Evolutionary conservation across 2,329 filamentous ascomycete genomes (phyloP).

Genomic region (Diaporthe citrichinensis): DNA sequence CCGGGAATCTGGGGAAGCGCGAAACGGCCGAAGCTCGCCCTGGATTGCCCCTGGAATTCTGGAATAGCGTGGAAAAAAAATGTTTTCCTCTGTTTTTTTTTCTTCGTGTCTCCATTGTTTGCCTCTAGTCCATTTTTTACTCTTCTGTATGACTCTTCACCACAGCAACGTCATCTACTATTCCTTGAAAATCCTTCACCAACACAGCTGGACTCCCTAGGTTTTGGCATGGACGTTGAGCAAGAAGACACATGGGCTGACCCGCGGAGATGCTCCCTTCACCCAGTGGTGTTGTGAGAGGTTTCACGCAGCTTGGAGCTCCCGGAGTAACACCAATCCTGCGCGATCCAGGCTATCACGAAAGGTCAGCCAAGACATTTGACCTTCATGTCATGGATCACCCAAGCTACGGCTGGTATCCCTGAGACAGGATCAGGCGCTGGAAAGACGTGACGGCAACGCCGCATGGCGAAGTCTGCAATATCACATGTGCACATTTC

Average conservation of each 20-base stretch:
- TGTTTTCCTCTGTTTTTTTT: not conserved
- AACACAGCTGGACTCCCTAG: not conserved
- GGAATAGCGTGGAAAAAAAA: constrained; percentile 19
- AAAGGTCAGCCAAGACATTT: not conserved
- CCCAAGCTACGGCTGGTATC: no score
- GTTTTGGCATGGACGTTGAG: no score
- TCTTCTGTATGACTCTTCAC: not conserved
- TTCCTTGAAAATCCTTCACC: not conserved
- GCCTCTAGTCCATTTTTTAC: not conserved
- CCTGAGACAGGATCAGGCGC: not conserved
- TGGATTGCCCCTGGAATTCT: constrained; percentile 16
- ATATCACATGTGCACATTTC: not conserved
- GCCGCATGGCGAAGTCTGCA: not conserved
- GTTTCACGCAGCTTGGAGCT: constrained; percentile 8
- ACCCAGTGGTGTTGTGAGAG: not conserved
- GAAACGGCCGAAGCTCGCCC: constrained; percentile 16
- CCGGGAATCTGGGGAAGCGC: constrained; percentile 39
- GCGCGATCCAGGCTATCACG: not conserved
- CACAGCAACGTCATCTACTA: not conserved
- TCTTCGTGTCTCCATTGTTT: not conserved
- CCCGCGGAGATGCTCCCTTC: constrained; percentile 26
- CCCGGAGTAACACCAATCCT: not conserved
- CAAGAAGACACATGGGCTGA: not conserved
- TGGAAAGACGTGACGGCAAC: not conserved
- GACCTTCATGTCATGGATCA: not conserved